Evolutionary conservation across 2,329 filamentous ascomycete genomes (phyloP), one percentile per base, ranked within the genome.

Genomic region (Dactylonectria estremocensis): DNA sequence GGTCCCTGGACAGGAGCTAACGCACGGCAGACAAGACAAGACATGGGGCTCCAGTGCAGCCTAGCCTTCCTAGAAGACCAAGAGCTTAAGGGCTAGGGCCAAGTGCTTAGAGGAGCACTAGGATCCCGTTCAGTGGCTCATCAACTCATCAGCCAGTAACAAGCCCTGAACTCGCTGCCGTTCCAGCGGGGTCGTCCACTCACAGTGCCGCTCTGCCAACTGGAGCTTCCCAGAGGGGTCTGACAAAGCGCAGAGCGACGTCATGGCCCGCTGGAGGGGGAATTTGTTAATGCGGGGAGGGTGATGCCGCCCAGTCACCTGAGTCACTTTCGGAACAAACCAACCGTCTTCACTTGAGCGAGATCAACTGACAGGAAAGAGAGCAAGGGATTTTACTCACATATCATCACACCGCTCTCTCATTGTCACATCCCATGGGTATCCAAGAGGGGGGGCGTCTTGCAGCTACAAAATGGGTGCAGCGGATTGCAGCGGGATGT

Each of bases 241-340:
- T 43, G 28, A 48, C 45, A 20, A 43, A 40, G 50, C 50, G 18
- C 61, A 58, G 35, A 58, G 61, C 61, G 61, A 64, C 61, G 61
- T 58, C 61, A 64, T 64, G 18, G 45, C 46, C 31, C 60, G 33
- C 49, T 37, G 11, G 10, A 28, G 9, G 48, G 20, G 11, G 48
- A 31, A 20, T 20, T 33, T 24, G 3, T 43, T 52, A 10, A 20
- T 37, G 20, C 53, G 37, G 22, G 53, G 53, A 24, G 35, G 53
- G 45, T 63, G 61, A 55, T 28, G 45, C 31, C 53, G 35, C 48
- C 61, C n/a, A 18, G 24, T 28, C 24, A 28, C 24, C 24, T 28
- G 40, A 43, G 14, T 43, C 14, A n/a, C 40, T n/a, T 43, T n/a
- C 16, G 40, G 40, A 14, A n/a, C 40, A n/a, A 43, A n/a, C 40